These are phyloP conservation scores for Saccharomycopsis sp. DNA, from an alignment of 805 yeast species.

Conservation along the genomic window DNA sequence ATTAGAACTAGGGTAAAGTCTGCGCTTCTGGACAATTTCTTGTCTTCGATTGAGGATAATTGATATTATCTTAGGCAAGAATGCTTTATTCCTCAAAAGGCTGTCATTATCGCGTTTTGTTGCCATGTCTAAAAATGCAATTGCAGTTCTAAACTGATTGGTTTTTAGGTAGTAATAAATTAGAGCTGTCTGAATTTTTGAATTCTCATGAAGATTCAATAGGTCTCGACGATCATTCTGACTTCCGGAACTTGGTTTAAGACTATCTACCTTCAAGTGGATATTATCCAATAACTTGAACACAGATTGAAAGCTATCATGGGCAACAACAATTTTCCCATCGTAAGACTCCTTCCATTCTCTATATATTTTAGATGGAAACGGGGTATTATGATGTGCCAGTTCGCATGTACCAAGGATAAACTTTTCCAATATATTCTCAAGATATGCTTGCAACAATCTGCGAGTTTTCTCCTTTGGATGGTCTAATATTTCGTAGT, in stretches of 20 bases:
- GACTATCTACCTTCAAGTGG: background rate
- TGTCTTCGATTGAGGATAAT: background rate
- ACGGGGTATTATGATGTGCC: background rate
- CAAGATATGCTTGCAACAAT: background rate
- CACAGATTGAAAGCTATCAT: background rate
- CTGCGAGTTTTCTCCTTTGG: background rate
- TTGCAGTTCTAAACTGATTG: background rate
- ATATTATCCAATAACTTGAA: background rate
- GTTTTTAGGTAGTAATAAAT: background rate
- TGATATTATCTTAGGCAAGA: background rate
- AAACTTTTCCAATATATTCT: background rate
- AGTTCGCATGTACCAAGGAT: background rate
- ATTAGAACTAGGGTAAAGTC: background rate
- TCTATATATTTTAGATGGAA: background rate
- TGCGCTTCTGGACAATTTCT: background rate
- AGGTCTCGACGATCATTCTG: background rate
- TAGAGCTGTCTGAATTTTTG: background rate
- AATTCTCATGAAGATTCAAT: background rate
- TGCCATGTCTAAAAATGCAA: background rate
- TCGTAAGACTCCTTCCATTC: background rate
- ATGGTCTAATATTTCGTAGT: background rate
- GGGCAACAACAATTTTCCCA: background rate
- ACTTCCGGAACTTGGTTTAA: background rate
- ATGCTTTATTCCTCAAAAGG: background rate
- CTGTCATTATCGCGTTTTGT: background rate